phyloP scores from a whole-genome alignment of 2,329 filamentous ascomycete genomes.

The Aspergillus bombycis region DNA sequence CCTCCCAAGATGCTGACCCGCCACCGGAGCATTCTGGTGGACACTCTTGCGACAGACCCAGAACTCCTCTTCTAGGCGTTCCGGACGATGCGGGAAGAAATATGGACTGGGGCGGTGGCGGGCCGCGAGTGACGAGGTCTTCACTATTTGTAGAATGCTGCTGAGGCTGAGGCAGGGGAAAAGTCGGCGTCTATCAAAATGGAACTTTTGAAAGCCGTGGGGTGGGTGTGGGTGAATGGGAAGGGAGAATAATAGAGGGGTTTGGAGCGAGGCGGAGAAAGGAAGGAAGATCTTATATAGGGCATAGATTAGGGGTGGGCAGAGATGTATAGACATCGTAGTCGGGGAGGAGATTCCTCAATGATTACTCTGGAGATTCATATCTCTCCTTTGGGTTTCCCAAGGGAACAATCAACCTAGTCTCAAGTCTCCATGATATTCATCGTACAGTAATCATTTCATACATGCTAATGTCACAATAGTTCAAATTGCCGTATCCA shows the following conservation, averaged over 20 bases:
- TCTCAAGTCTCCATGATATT: background rate
- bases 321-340: background rate
- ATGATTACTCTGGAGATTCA: background rate
- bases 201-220: slow-evolving; percentile 25
- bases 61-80: slow-evolving; percentile 31
- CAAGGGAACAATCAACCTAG: too few relatives aligned
- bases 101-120: slow-evolving; percentile 33
- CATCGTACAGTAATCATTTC: background rate
- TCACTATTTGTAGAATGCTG: slow-evolving; percentile 29
- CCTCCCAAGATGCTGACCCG: slow-evolving; percentile 42
- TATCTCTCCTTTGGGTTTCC: background rate
- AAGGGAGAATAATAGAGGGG: slow-evolving; percentile 32
- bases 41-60: slow-evolving; percentile 47
- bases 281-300: slow-evolving; percentile 7
- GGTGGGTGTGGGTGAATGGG: slow-evolving; percentile 30
- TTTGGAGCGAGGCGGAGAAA: slow-evolving; percentile 32
- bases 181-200: slow-evolving; percentile 33
- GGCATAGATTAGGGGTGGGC: background rate
- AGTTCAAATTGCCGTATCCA: background rate
- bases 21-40: slow-evolving; percentile 31
- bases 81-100: slow-evolving; percentile 22
- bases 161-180: slow-evolving; percentile 31
- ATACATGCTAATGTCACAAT: background rate
- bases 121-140: slow-evolving; percentile 34
- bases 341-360: too few relatives aligned